These are phyloP conservation scores for Punica granatum DNA, from an alignment of 345 rosid species.

Conservation along the genomic window DNA sequence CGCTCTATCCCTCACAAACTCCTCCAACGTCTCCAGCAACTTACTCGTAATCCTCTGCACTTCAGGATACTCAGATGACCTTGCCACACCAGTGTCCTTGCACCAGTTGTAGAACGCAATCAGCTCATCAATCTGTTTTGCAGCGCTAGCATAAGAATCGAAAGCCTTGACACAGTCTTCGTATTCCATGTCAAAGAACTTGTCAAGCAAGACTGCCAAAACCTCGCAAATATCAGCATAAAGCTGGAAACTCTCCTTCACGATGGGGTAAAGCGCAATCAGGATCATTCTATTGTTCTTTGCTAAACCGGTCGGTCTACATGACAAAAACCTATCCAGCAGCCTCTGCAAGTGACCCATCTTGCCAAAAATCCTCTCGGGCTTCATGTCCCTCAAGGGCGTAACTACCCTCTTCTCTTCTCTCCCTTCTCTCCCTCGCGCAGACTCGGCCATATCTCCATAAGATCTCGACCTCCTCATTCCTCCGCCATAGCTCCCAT, in stretches of 20 bases:
- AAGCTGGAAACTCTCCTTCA: conserved; percentile 77
- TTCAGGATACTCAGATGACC: conserved; percentile 87
- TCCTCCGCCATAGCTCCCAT: conserved; percentile 27
- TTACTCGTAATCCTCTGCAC: conserved; percentile 81
- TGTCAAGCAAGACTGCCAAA: conserved; percentile 73
- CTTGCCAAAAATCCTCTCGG: conserved; percentile 65
- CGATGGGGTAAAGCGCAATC: conserved; percentile 56
- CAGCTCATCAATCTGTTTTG: conserved; percentile 84
- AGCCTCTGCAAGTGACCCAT: conserved; percentile 62
- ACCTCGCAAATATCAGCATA: conserved; percentile 82
- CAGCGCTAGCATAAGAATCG: conserved; percentile 76
- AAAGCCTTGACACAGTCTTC: conserved; percentile 71
- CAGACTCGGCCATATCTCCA: conserved; percentile 63
- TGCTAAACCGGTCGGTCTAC: conserved; percentile 72
- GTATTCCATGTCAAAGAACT: conserved; percentile 80
- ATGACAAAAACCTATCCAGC: conserved; percentile 59
- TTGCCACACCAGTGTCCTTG: conserved; percentile 71
- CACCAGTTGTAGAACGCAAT: conserved; percentile 73
- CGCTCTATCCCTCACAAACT: conserved; percentile 67
- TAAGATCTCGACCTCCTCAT: conserved; percentile 60
- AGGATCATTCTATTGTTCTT: conserved; percentile 68
- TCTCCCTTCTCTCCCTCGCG: conserved; percentile 50
- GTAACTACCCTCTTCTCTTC: conserved; percentile 46
- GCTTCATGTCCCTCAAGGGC: conserved; percentile 68
- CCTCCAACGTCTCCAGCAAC: conserved; percentile 75